A percentile compares a stretch with the other conserved stretches of the same genome.
Conservation (phyloP, 345 rosid genomes). For the Eucalyptus leucophloia region DNA sequence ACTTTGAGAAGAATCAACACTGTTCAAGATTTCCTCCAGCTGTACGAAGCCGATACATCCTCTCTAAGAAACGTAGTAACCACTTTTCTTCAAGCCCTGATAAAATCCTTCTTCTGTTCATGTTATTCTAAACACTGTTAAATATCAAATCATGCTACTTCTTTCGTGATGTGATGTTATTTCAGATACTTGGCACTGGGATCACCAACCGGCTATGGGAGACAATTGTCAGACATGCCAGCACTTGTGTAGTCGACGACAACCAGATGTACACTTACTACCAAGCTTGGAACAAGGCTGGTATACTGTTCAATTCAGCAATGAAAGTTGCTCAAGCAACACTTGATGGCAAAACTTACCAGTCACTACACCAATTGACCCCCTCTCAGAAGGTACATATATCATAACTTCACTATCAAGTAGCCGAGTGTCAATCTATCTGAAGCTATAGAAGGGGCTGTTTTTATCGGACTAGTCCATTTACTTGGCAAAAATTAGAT, state of each 20-base stretch:
- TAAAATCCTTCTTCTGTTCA: not conserved
- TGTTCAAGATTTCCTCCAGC: conserved; percentile 11
- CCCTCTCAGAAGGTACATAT: conserved; percentile 19
- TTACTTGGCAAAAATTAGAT: not conserved
- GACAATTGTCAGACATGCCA: conserved; percentile 45
- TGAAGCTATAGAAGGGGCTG: not conserved
- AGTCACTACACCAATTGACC: conserved; percentile 9
- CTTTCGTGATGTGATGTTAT: not conserved
- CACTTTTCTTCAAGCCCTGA: not conserved
- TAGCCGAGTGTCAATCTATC: not conserved
- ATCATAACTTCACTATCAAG: not conserved
- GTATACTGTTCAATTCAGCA: conserved; percentile 36
- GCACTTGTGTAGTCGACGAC: conserved; percentile 37
- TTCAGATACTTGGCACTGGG: conserved; percentile 32
- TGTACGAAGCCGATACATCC: not conserved
- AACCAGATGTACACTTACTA: conserved; percentile 21
- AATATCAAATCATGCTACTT: not conserved
- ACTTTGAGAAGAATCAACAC: not conserved
- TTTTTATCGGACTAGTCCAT: not conserved
- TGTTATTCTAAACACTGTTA: not conserved
- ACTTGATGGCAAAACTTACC: conserved; percentile 8
- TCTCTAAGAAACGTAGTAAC: conserved; percentile 30
- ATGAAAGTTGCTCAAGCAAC: conserved; percentile 25
- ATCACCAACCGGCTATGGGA: conserved; percentile 43
- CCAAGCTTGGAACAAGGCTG: conserved; percentile 2